phyloP scores from a whole-genome alignment of 2,329 filamentous ascomycete species.

The Botrytis pseudocinerea region DNA sequence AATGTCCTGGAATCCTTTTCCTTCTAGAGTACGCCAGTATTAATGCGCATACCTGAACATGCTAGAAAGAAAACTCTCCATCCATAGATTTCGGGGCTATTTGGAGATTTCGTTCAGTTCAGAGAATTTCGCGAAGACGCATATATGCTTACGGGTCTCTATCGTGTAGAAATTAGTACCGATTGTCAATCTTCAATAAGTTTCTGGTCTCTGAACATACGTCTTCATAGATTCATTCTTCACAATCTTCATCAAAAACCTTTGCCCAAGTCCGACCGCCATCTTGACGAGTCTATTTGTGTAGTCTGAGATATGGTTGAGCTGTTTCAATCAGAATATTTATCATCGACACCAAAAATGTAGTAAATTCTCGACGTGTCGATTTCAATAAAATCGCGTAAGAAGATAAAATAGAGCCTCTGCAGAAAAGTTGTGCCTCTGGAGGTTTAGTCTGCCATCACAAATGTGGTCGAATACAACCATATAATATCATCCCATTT shows the following conservation, averaged over 20 bases:
- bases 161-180: neutral
- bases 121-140: no score
- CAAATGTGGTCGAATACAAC: neutral
- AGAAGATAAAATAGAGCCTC: neutral
- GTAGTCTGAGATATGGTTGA: neutral
- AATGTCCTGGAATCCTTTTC: neutral
- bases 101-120: constrained; percentile 2
- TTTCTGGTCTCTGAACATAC: constrained; percentile 25
- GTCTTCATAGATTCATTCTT: constrained; percentile 69
- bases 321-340: neutral
- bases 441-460: neutral
- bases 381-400: neutral
- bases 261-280: constrained; percentile 6
- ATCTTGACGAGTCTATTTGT: neutral
- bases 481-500: constrained; percentile 5
- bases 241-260: constrained; percentile 31
- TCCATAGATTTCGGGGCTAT: constrained; percentile 42
- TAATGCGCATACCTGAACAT: constrained; percentile 41
- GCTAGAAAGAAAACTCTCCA: constrained; percentile 66
- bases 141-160: constrained; percentile 21
- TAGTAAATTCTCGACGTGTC: neutral
- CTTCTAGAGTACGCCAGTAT: neutral
- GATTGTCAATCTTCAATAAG: neutral
- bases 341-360: neutral
- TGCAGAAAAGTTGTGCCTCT: neutral